Conservation (phyloP, 805 yeast species). For the Schwanniomyces sp. region DNA sequence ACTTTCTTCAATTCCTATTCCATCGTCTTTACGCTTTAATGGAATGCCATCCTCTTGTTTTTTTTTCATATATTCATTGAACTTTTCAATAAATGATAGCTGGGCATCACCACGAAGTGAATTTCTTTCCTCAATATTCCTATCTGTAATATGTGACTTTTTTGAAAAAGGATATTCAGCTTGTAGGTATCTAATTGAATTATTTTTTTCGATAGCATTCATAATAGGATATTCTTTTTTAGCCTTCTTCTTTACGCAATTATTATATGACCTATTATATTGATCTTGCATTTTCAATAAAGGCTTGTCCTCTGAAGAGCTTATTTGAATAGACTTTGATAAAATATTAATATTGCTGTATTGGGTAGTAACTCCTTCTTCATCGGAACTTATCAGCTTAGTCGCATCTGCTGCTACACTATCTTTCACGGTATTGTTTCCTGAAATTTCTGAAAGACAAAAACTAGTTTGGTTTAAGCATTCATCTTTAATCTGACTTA, state of each 20-base stretch:
- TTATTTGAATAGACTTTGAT: too few relatives aligned
- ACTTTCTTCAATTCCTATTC: background rate
- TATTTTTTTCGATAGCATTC: background rate
- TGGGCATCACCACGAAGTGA: background rate
- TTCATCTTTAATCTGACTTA: slow-evolving; percentile 9
- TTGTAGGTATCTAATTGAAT: background rate
- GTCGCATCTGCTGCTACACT: background rate
- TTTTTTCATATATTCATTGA: background rate
- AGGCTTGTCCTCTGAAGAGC: background rate
- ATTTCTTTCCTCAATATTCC: background rate
- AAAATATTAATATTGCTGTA: too few relatives aligned
- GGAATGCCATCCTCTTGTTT: background rate
- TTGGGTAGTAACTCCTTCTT: background rate
- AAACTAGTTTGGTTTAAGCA: slow-evolving; percentile 8
- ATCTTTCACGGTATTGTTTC: background rate
- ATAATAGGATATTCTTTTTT: too few relatives aligned
- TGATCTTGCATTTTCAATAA: too few relatives aligned
- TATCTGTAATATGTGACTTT: background rate
- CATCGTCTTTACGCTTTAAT: background rate
- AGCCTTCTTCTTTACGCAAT: too few relatives aligned
- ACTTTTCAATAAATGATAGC: background rate
- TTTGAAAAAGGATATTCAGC: background rate
- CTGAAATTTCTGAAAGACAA: background rate
- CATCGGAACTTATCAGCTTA: background rate
- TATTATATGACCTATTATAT: too few relatives aligned